phyloP scores from a whole-genome alignment of 1,284 basidiomycete genomes.

The Rhodofomes roseus region DNA sequence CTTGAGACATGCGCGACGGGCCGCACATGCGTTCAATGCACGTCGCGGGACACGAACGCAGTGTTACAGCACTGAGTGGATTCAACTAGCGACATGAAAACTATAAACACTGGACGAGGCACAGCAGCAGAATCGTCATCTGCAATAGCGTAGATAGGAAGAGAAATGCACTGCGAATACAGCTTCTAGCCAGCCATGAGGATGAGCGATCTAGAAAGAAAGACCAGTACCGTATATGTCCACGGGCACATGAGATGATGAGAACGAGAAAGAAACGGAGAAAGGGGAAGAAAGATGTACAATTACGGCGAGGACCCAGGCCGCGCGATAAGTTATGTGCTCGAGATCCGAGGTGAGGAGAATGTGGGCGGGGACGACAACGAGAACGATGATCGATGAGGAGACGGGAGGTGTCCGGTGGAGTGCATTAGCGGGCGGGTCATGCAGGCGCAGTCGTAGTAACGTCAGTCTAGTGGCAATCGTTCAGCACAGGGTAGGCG shows the following conservation, averaged over 20 bases:
- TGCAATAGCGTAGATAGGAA: too few species aligned
- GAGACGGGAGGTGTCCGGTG: background rate
- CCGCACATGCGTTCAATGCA: too few species aligned
- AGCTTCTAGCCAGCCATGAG: background rate
- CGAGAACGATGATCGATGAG: background rate
- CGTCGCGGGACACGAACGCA: too few species aligned
- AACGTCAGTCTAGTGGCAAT: background rate
- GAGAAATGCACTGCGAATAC: background rate
- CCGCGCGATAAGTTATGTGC: background rate
- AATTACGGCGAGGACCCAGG: background rate
- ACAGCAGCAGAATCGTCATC: too few species aligned
- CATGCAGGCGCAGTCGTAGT: background rate
- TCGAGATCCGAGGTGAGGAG: too few species aligned
- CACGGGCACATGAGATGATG: background rate
- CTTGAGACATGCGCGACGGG: too few species aligned
- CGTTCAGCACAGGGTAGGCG: background rate
- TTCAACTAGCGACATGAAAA: too few species aligned
- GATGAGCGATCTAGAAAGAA: background rate
- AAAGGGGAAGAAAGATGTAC: background rate
- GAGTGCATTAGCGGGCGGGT: background rate
- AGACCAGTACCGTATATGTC: background rate
- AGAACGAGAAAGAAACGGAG: background rate
- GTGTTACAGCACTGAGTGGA: too few species aligned
- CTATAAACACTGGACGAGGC: too few species aligned
- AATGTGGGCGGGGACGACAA: too few species aligned